Conservation (phyloP, 176 grass and related monocot genomes). For the Raddia guianensis region DNA sequence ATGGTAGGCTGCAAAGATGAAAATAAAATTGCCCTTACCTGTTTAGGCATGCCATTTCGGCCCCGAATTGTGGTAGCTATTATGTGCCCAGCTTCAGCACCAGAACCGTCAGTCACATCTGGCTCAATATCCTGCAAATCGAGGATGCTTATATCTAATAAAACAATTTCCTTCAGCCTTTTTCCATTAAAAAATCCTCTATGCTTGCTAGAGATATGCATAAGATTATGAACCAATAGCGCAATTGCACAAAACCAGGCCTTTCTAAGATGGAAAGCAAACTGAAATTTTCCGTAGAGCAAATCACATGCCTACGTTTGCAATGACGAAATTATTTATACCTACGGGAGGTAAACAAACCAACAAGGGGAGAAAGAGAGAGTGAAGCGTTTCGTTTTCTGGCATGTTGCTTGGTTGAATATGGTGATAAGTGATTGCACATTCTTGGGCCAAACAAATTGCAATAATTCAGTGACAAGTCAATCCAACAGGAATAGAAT, state of each 20-base stretch:
- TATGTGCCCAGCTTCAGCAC: constrained; percentile 63
- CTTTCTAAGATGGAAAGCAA: constrained; percentile 2
- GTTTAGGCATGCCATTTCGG: constrained; percentile 77
- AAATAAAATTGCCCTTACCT: constrained; percentile 50
- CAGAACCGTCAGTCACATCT: constrained; percentile 56
- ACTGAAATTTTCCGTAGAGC: neutral
- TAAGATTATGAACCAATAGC: constrained; percentile 4
- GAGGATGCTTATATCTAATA: constrained; percentile 19
- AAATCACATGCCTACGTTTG: neutral
- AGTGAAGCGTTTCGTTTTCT: neutral
- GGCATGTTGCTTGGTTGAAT: neutral
- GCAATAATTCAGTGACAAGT: neutral
- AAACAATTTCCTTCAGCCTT: neutral
- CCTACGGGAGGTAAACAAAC: neutral
- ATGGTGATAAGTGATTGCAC: neutral
- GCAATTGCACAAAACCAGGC: constrained; percentile 14
- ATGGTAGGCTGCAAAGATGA: constrained; percentile 3
- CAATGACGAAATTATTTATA: constrained; percentile 10
- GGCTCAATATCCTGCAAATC: constrained; percentile 63
- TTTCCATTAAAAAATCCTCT: neutral
- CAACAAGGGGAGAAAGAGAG: neutral
- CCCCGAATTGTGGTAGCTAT: constrained; percentile 67
- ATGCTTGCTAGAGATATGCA: neutral
- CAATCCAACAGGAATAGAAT: constrained; percentile 35
- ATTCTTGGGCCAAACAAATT: constrained; percentile 2